Conservation (phyloP, 2,329 filamentous ascomycete species). For the Xylaria polymorpha region DNA sequence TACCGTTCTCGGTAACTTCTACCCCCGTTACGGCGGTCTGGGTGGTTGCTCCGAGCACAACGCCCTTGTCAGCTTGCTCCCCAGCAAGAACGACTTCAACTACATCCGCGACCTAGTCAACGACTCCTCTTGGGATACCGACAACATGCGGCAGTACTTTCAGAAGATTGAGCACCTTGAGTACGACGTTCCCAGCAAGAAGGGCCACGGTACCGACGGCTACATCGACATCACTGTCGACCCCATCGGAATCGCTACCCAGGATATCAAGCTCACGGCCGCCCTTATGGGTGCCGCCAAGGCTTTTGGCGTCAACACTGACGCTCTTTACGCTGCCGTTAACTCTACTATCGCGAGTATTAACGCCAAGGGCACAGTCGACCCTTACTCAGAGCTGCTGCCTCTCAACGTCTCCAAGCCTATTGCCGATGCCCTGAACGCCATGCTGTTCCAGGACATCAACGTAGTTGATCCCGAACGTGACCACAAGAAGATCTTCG, state of each 20-base stretch:
- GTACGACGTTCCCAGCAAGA: constrained; percentile 52
- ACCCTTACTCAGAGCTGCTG: constrained; percentile 37
- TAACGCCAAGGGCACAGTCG: constrained; percentile 13
- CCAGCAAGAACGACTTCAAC: constrained; percentile 58
- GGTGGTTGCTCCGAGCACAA: constrained; percentile 50
- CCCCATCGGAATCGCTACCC: constrained; percentile 35
- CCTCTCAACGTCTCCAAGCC: constrained; percentile 37
- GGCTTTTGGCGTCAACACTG: constrained; percentile 45
- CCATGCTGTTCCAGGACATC: constrained; percentile 57
- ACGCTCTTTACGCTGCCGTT: constrained; percentile 54
- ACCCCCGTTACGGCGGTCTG: constrained; percentile 66
- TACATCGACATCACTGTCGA: constrained; percentile 42
- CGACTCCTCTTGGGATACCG: constrained; percentile 42
- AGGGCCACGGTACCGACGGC: constrained; percentile 47
- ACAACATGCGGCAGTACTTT: constrained; percentile 46
- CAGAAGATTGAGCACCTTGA: constrained; percentile 45
- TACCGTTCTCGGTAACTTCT: constrained; percentile 64
- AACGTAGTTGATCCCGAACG: constrained; percentile 57
- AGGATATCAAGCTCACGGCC: constrained; percentile 41
- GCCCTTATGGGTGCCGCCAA: constrained; percentile 38
- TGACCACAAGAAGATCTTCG: constrained; percentile 53
- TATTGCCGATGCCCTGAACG: constrained; percentile 34
- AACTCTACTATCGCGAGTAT: constrained; percentile 43
- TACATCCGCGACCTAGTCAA: constrained; percentile 53
- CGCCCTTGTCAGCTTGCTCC: constrained; percentile 52